Base-by-base conservation (phyloP, 1,284 basidiomycete genomes). In the Golubevia pallescens region DNA sequence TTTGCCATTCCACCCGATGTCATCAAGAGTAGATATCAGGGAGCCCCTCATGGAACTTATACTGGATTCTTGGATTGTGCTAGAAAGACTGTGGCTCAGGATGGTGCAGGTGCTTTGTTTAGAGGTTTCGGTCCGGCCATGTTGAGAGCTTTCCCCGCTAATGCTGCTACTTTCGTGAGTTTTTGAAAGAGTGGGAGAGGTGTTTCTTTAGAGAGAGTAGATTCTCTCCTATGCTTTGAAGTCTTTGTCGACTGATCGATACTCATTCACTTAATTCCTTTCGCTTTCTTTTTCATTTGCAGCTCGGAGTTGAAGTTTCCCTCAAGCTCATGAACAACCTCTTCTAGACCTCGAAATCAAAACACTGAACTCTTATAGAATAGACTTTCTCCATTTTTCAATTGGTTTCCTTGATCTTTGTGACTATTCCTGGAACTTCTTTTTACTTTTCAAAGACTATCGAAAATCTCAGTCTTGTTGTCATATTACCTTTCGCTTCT, bases 121-220 rank as follows among this genome's bases (percentile, higher is more conserved):
- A 97, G 93, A 87, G 97, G 96, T 24, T 94, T 98, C 84, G 95
- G 93, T 61, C 97, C 97, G 23, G 96, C 96, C 19, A 98, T 98
- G 86, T 59, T 61, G 1, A 67, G 93, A 92, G 93, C 93, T 60
- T 93, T 95, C 89, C 93, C 94, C 4, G 94, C 94, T 28, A 96
- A 96, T 86, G 94, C 94, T 60, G 94, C 94, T n/a, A 95, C 94
- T 62, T 96, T 96, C 88, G 92, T 95, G 80, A 88, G 93, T 89
- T 63, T 68, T 34, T 67, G 73, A 54, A 20, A 65, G 4, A 63
- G 65, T 53, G n/a, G n/a, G n/a, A n/a, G n/a, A 28, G 28, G 28
- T 28, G 28, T 28, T 28, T 20, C 53, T 54, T 54, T 23, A 54
- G 53, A 20, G 19, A 20, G 23, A 20, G 53, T 20, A 54, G 20